Evolutionary conservation across 345 rosid genomes (phyloP).

Genomic region (Trapa incisa): DNA sequence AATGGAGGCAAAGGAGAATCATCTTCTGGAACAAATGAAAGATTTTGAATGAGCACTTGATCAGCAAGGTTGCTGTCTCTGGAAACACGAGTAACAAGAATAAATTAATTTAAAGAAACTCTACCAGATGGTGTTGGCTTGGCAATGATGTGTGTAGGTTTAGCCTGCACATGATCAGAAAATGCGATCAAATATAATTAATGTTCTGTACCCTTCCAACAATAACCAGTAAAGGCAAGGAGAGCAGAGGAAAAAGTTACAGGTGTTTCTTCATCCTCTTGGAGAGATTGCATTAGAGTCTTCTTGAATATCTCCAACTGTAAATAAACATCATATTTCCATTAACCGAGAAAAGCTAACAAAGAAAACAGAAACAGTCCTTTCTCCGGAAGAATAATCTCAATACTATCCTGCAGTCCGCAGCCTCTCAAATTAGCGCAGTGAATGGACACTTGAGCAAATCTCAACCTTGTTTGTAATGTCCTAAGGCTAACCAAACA

Average conservation of each 20-base stretch:
- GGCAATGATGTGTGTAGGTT: conserved; percentile 45
- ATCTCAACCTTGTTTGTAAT: no score
- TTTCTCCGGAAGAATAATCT: not conserved
- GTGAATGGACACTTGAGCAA: not conserved
- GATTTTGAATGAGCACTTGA: not conserved
- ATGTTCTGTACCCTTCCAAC: not conserved
- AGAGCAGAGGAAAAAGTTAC: conserved; percentile 12
- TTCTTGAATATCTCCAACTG: conserved; percentile 85
- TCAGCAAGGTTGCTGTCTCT: not conserved
- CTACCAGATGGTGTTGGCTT: conserved; percentile 65
- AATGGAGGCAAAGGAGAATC: conserved; percentile 33
- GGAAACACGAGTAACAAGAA: not conserved
- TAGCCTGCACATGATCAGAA: conserved; percentile 30
- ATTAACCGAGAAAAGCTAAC: not conserved
- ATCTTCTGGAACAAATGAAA: conserved; percentile 39
- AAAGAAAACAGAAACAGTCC: no score
- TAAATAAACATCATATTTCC: conserved; percentile 2
- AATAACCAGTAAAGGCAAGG: no score
- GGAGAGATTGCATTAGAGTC: conserved; percentile 87
- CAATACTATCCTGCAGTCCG: not conserved
- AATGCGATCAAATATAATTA: conserved; percentile 1
- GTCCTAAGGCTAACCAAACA: not conserved
- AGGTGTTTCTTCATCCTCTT: conserved; percentile 64
- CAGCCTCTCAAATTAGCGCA: not conserved
- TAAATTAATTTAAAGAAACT: not conserved